Conservation (phyloP, 306 rosid genomes). For the Luffa acutangula region DNA sequence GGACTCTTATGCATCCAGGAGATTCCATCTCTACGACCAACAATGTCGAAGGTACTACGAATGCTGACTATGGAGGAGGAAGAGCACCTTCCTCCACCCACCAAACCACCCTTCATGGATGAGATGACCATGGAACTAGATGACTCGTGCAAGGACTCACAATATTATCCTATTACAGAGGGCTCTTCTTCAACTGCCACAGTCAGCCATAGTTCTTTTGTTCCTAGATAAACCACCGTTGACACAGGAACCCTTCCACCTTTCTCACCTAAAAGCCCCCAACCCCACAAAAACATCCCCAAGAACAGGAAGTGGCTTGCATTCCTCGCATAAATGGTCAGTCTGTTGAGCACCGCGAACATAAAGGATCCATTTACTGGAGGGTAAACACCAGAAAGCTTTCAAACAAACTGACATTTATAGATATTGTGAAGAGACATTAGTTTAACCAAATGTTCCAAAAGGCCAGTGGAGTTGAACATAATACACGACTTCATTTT, state of each 20-base stretch:
- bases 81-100: slow-evolving; percentile 57
- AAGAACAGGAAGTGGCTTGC: neutral
- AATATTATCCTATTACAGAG: slow-evolving; percentile 23
- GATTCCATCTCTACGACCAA: slow-evolving; percentile 53
- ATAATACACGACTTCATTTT: neutral
- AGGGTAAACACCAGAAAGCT: neutral
- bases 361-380: neutral
- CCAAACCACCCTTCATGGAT: slow-evolving; percentile 81
- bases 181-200: slow-evolving; percentile 44
- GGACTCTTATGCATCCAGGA: slow-evolving; percentile 90
- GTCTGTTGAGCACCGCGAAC: neutral
- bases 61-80: slow-evolving; percentile 70
- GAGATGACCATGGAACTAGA: slow-evolving; percentile 76
- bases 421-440: neutral
- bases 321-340: neutral
- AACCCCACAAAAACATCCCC: neutral
- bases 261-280: neutral
- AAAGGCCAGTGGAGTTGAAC: neutral
- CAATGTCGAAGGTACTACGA: slow-evolving; percentile 60
- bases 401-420: neutral
- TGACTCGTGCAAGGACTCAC: slow-evolving; percentile 35
- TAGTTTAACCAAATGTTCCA: neutral
- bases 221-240: slow-evolving; percentile 37
- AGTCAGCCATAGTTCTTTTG: slow-evolving; percentile 53
- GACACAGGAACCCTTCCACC: neutral